Conservation (phyloP, 2,329 filamentous ascomycete genomes). For the Chalaropsis ovoidea region DNA sequence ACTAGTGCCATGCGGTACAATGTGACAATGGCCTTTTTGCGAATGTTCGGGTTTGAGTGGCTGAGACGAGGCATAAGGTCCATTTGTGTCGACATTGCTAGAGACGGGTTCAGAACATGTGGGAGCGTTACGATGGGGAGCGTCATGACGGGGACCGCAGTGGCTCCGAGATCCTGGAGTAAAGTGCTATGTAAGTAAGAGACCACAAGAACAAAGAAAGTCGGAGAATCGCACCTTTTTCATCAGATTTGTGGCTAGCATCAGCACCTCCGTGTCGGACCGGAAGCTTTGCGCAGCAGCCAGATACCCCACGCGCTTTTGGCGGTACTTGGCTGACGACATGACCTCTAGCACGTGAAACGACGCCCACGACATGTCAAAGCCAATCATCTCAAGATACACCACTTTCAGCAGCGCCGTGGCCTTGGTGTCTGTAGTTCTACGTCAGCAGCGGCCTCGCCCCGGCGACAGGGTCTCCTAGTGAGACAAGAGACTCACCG, state of each 20-base stretch:
- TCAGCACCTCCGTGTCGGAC: slow-evolving; percentile 89
- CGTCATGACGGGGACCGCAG: slow-evolving; percentile 65
- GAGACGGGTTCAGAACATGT: slow-evolving; percentile 83
- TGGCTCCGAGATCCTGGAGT: slow-evolving; percentile 57
- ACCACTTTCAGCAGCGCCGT: slow-evolving; percentile 91
- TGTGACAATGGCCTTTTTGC: slow-evolving; percentile 94
- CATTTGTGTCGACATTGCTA: slow-evolving; percentile 78
- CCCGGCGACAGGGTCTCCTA: background rate
- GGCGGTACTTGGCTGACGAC: slow-evolving; percentile 87
- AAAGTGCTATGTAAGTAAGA: background rate
- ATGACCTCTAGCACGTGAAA: slow-evolving; percentile 99
- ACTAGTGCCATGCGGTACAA: slow-evolving; percentile 87
- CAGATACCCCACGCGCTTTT: slow-evolving; percentile 91
- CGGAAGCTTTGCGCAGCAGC: slow-evolving; percentile 94
- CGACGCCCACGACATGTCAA: slow-evolving; percentile 99
- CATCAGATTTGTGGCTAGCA: slow-evolving; percentile 90
- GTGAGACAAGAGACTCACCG: slow-evolving; percentile 44
- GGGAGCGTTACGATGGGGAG: slow-evolving; percentile 84
- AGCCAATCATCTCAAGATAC: slow-evolving; percentile 97
- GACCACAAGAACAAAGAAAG: background rate
- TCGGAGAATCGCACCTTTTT: slow-evolving; percentile 58
- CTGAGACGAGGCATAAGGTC: slow-evolving; percentile 78
- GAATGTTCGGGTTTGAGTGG: slow-evolving; percentile 73
- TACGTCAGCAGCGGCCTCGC: background rate
- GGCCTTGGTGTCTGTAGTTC: slow-evolving; percentile 69